Evolutionary conservation across 257 asterid species (phyloP).

Genomic region (Capsicum pubescens): DNA sequence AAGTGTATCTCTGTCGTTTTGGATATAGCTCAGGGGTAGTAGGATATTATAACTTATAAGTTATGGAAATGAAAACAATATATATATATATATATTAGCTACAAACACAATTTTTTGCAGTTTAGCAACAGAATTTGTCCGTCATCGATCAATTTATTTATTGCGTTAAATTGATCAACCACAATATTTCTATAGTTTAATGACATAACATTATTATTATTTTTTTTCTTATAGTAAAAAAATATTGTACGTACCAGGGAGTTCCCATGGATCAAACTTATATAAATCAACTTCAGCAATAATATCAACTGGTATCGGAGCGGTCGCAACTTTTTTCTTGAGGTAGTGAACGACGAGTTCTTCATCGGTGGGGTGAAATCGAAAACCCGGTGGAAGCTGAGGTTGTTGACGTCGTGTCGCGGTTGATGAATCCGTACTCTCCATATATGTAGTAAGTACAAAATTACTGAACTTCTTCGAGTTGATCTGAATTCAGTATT

Average conservation of each 20-base stretch:
- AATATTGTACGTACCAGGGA: slow-evolving; percentile 46
- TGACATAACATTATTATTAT: too few species aligned
- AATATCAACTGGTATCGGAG: slow-evolving; percentile 60
- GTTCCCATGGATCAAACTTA: slow-evolving; percentile 70
- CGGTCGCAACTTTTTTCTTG: slow-evolving; percentile 53
- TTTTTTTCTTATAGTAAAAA: too few species aligned
- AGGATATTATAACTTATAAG: too few species aligned
- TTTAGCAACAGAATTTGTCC: too few species aligned
- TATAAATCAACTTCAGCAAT: slow-evolving; percentile 69
- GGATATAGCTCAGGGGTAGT: too few species aligned
- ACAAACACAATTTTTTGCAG: too few species aligned
- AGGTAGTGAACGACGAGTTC: slow-evolving; percentile 70
- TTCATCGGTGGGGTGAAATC: slow-evolving; percentile 75
- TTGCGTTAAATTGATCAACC: too few species aligned
- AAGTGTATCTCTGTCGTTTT: too few species aligned
- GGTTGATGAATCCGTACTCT: slow-evolving; percentile 57
- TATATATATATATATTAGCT: too few species aligned
- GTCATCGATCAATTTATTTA: too few species aligned
- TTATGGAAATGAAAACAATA: too few species aligned
- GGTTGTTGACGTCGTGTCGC: slow-evolving; percentile 49
- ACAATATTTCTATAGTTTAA: too few species aligned
- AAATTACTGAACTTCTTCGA: neutral
- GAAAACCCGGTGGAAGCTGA: slow-evolving; percentile 68
- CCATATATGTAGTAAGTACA: slow-evolving; percentile 38
- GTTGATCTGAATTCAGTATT: neutral